Evolutionary conservation across 1,284 basidiomycete genomes (phyloP), one percentile per base, ranked within the genome.

Genomic region (Trichosporon faecale): DNA sequence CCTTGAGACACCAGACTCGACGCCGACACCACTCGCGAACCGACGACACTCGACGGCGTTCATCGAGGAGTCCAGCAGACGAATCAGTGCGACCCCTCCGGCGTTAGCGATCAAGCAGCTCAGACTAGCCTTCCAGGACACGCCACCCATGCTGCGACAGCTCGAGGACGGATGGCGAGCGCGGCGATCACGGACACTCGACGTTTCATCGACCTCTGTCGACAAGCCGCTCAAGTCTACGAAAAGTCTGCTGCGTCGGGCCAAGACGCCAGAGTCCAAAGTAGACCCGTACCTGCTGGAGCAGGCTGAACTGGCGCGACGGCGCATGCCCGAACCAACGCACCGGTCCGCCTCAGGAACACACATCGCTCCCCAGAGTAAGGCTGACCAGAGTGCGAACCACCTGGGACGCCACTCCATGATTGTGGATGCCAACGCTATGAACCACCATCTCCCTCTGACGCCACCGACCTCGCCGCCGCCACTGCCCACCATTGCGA

Each of bases 161-260:
- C 74, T 78, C 9, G 79, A 79, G 68, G 72, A 55, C 23, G 76
- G 76, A 66, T 83, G 82, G 78, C 75, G 76, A 46, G 72, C 66
- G 37, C 44, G 44, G 25, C 68, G 68, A 23, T 61, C 57, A 33
- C 57, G 57, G 16, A 61, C 57, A 18, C 57, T 61, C 16, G 57
- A 61, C 23, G 57, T 61, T 4, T 61, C 57, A 9, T 31, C 57
- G 16, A 31, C 27, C 2, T 61, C 57, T 3, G 29, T 61, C 12
- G 57, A 61, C 57, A 61, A 61, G 57, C 57, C 57, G 29, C 27
- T 61, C 27, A 61, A 61, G 29, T 31, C 57, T 18, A 31, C 57
- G 57, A 61, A 61, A 61, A 61, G 57, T 31, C 29, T 61, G 57
- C 57, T 61, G 57, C 57, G 57, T 11, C 57, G 57, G 29, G 57